A percentile compares a stretch with the other conserved stretches of the same genome.
Conservation (phyloP, 2,329 filamentous ascomycete species). For the Trichoderma citrinoviride region DNA sequence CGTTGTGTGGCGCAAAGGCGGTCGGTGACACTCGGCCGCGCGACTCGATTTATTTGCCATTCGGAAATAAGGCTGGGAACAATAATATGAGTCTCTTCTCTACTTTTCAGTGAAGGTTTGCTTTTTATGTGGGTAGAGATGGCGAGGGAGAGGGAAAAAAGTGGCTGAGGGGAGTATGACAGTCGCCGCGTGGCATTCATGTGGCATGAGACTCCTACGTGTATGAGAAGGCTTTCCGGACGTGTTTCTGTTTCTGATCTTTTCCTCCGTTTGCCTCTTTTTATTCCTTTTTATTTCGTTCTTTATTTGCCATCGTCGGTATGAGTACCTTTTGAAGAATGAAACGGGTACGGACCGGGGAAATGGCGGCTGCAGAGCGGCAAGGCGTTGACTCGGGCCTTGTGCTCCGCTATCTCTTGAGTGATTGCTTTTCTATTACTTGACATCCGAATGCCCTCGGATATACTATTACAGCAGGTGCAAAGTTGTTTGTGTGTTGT, state of each 20-base stretch:
- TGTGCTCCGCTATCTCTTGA: no score
- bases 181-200: conserved; percentile 1
- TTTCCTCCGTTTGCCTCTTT: background rate
- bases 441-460: no score
- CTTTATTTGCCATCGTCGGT: background rate
- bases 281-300: background rate
- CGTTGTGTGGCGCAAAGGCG: background rate
- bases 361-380: background rate
- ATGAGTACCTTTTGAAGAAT: background rate
- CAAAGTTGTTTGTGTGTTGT: no score
- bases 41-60: background rate
- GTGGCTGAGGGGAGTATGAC: conserved; percentile 1
- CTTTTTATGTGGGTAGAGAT: no score
- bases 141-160: background rate
- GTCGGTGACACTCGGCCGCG: background rate
- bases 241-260: no score
- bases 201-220: background rate
- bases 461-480: no score
- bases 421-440: no score
- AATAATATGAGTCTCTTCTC: no score
- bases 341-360: background rate
- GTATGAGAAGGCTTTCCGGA: no score
- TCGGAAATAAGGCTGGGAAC: no score
- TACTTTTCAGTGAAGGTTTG: no score
- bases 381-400: background rate